Evolutionary conservation across 345 rosid genomes (phyloP).

Genomic region (Lepidium aucheri): DNA sequence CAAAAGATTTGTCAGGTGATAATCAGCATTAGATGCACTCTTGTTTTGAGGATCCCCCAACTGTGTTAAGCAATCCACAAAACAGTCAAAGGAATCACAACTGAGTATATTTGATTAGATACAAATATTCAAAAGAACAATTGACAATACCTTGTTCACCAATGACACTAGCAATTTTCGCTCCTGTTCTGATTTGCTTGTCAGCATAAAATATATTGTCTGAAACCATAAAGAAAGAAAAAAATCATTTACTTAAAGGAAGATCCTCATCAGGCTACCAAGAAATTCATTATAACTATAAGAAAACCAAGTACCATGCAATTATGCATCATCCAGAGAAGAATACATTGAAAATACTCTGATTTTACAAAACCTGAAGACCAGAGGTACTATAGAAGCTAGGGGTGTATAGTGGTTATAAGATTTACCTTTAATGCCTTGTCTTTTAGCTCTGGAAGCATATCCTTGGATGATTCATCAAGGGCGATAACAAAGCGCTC

Average conservation of each 20-base stretch:
- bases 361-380: background rate
- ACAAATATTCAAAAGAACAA: background rate
- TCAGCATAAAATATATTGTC: slow-evolving; percentile 66
- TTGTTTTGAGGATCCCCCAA: slow-evolving; percentile 97
- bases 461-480: slow-evolving; percentile 92
- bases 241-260: background rate
- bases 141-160: slow-evolving; percentile 67
- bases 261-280: background rate
- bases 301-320: background rate
- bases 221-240: slow-evolving; percentile 24
- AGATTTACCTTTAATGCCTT: slow-evolving; percentile 72
- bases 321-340: background rate
- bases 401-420: background rate
- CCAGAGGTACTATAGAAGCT: background rate
- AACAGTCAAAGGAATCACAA: slow-evolving; percentile 2
- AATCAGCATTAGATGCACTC: slow-evolving; percentile 95
- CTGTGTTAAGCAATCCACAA: slow-evolving; percentile 35
- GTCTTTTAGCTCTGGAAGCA: slow-evolving; percentile 77
- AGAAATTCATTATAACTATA: background rate
- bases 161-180: slow-evolving; percentile 72
- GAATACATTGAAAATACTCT: background rate
- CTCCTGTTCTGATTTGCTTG: slow-evolving; percentile 92
- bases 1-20: slow-evolving; percentile 74
- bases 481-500: slow-evolving; percentile 74
- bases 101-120: background rate